These are phyloP conservation scores for Gremmenia infestans DNA, from an alignment of 2,329 filamentous ascomycete genomes.

Conservation along the genomic window DNA sequence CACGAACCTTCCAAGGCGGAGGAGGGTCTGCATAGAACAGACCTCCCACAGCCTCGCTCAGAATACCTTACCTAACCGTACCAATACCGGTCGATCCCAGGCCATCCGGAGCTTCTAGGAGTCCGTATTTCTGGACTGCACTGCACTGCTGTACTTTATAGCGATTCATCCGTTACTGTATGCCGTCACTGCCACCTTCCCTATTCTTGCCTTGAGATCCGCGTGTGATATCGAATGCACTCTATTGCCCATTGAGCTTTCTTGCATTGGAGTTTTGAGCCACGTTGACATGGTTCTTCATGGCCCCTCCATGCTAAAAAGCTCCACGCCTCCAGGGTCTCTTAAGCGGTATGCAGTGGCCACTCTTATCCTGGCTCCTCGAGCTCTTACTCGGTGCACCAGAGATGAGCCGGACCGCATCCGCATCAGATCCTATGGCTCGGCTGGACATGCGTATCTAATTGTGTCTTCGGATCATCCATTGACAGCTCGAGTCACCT, in stretches of 20 bases:
- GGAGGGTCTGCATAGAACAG: not conserved
- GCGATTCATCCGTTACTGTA: slow-evolving; percentile 11
- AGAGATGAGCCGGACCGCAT: slow-evolving; percentile 39
- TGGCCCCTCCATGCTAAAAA: slow-evolving; percentile 8
- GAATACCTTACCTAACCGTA: not conserved
- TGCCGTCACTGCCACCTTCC: slow-evolving; percentile 11
- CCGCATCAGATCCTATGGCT: slow-evolving; percentile 41
- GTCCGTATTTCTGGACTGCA: not conserved
- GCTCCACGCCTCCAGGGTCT: slow-evolving; percentile 17
- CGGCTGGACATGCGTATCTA: slow-evolving; percentile 37
- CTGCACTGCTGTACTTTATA: not conserved
- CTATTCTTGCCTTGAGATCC: slow-evolving; percentile 6
- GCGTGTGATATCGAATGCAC: slow-evolving; percentile 12
- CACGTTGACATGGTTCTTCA: slow-evolving; percentile 11
- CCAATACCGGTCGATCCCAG: too few relatives aligned
- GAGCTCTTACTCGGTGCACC: slow-evolving; percentile 25
- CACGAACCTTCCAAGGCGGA: not conserved
- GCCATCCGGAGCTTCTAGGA: not conserved
- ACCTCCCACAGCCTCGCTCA: slow-evolving; percentile 7
- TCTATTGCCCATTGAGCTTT: slow-evolving; percentile 7
- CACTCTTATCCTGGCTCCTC: slow-evolving; percentile 18
- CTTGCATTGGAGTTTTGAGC: slow-evolving; percentile 19
- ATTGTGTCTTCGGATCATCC: slow-evolving; percentile 32
- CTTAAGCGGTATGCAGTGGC: slow-evolving; percentile 36
- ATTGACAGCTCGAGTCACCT: slow-evolving; percentile 39